Conservation (phyloP, 768 basidiomycete genomes). For the Peribolospora kevripleyi region DNA sequence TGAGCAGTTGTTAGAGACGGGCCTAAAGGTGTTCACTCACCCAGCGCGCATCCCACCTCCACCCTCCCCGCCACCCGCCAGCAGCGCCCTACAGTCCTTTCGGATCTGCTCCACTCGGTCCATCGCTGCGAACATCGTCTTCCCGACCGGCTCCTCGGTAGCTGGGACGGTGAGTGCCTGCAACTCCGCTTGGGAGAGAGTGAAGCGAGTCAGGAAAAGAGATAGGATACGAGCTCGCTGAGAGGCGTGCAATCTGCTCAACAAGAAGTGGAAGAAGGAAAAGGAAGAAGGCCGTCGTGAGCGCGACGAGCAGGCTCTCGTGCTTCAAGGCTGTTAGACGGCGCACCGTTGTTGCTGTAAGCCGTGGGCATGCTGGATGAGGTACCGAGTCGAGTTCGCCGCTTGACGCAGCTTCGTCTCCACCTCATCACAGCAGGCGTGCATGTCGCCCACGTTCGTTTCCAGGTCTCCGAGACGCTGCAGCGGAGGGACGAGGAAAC, state of each 20-base stretch:
- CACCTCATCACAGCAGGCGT: slow-evolving; percentile 17
- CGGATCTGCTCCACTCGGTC: slow-evolving; percentile 63
- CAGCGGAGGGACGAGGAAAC: background rate
- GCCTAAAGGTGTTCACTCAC: slow-evolving; percentile 20
- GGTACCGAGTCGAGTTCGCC: slow-evolving; percentile 11
- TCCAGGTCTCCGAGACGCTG: slow-evolving; percentile 71
- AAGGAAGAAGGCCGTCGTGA: slow-evolving; percentile 5
- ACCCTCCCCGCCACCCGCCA: slow-evolving; percentile 39
- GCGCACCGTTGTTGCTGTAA: slow-evolving; percentile 19
- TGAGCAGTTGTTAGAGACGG: background rate
- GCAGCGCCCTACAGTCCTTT: slow-evolving; percentile 57
- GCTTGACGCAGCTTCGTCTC: slow-evolving; percentile 11
- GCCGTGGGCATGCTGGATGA: slow-evolving; percentile 18
- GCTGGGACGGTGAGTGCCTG: slow-evolving; percentile 39
- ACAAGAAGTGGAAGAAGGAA: background rate
- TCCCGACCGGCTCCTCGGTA: slow-evolving; percentile 48
- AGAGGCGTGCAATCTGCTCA: slow-evolving; percentile 39
- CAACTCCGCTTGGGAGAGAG: slow-evolving; percentile 45
- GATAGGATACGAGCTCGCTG: slow-evolving; percentile 46
- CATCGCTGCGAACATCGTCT: slow-evolving; percentile 59
- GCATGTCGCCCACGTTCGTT: slow-evolving; percentile 54
- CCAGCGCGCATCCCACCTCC: slow-evolving; percentile 53
- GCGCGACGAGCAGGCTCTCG: background rate
- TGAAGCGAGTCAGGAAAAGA: slow-evolving; percentile 64
- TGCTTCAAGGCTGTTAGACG: background rate